Evolutionary conservation across 1,284 basidiomycete species (phyloP).

Genomic region (Ganoderma lingzhi): DNA sequence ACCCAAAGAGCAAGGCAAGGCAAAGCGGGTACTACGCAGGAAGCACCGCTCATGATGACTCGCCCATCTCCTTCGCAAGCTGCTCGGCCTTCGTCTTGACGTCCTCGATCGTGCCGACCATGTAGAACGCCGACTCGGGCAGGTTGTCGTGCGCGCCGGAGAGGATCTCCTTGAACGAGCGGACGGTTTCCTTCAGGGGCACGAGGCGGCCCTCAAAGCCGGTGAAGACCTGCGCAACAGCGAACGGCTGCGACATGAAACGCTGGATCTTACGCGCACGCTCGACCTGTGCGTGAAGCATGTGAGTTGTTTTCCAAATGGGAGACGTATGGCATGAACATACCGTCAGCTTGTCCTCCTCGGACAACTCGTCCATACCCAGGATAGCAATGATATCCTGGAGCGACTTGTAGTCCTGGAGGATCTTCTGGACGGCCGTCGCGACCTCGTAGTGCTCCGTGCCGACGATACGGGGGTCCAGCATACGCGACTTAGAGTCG

Average conservation of each 20-base stretch:
- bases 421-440: constrained; percentile 96
- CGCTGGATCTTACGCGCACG: constrained; percentile 92
- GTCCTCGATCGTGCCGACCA: constrained; percentile 94
- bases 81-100: constrained; percentile 97
- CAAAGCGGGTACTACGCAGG: neutral
- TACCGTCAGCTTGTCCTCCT: constrained; percentile 99
- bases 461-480: constrained; percentile 97
- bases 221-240: constrained; percentile 99
- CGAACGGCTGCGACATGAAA: constrained; percentile 99
- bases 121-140: constrained; percentile 96
- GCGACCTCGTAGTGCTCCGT: constrained; percentile 95
- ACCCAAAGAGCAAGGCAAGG: neutral
- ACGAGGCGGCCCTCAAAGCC: constrained; percentile 98
- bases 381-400: constrained; percentile 97
- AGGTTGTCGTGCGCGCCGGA: constrained; percentile 88
- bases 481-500: constrained; percentile 99
- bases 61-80: constrained; percentile 91
- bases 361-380: constrained; percentile 99
- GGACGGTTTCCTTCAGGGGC: constrained; percentile 90
- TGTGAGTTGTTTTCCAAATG: neutral
- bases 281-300: constrained; percentile 63
- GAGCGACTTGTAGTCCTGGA: constrained; percentile 99
- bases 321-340: constrained; percentile 35
- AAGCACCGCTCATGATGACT: constrained; percentile 46
- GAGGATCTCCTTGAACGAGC: constrained; percentile 97